phyloP scores from a whole-genome alignment of 257 asterid species.

The Sherardia arvensis region DNA sequence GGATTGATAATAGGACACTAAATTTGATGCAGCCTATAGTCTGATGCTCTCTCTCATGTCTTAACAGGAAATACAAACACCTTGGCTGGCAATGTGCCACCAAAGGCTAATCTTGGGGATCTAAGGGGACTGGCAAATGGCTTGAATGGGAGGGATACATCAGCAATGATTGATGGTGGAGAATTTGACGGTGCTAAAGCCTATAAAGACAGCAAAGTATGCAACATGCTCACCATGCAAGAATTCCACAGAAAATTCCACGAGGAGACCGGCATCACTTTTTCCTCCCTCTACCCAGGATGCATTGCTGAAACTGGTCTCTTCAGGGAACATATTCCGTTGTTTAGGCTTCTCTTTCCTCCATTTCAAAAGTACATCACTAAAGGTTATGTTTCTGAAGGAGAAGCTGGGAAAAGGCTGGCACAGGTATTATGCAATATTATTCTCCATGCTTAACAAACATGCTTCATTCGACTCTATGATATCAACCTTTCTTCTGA shows the following conservation, averaged over 20 bases:
- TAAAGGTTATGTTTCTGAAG: conserved; percentile 84
- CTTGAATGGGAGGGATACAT: conserved; percentile 46
- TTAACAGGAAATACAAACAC: conserved; percentile 82
- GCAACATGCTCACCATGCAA: conserved; percentile 97
- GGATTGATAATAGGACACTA: background rate
- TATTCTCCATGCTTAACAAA: background rate
- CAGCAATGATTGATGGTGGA: conserved; percentile 87
- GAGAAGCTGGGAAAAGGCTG: conserved; percentile 79
- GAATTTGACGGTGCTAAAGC: conserved; percentile 94
- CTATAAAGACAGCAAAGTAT: conserved; percentile 90
- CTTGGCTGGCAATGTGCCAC: conserved; percentile 97
- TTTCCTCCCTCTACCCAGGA: conserved; percentile 86
- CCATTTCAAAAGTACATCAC: conserved; percentile 90
- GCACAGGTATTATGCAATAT: conserved; percentile 55
- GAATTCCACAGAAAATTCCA: conserved; percentile 77
- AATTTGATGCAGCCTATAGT: background rate
- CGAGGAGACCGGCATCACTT: conserved; percentile 61
- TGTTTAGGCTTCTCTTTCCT: conserved; percentile 84
- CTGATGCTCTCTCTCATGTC: background rate
- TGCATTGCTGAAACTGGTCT: conserved; percentile 86
- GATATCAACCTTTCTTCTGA: background rate
- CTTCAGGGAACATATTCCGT: conserved; percentile 79
- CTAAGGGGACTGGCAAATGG: conserved; percentile 83
- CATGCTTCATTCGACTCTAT: background rate
- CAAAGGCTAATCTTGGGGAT: conserved; percentile 91